Base-by-base conservation (phyloP, 768 basidiomycete genomes). In the Royoungia palumana region DNA sequence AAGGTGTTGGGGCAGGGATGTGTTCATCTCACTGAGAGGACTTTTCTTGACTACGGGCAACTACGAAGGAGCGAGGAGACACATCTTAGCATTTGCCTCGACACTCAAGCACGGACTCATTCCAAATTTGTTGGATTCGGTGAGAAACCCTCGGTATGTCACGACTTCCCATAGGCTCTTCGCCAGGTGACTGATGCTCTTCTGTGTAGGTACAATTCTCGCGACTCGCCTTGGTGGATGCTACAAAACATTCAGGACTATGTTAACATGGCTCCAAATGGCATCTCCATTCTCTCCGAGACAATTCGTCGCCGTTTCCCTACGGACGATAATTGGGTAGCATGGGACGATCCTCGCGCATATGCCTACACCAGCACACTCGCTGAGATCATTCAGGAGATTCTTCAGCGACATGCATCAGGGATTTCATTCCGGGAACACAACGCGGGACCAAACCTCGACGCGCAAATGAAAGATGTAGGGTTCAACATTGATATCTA, bases 171-270 rank as follows among this genome's bases (percentile, higher is more conserved):
- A 5, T 19, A 42, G 40, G 14, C 22, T 25, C 14, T 30, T 7
- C 11, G 30, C 20, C 19, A 19, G 36, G 27, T 30, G 39, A 24
- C 14, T 21, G 24, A 19, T 41, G 13, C 53, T 21, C 6, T 6
- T 32, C 35, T 7, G 17, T 35, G 9, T 51, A 89, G 89, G 53
- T 94, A 93, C 69, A 98, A 98, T 68, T 98, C 92, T 5, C 85
- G 96, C 44, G 96, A 99, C 65, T 93, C 92, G 7, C 95, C 96
- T 5, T 98, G 94, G 95, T 98, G 94, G 92, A 95, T 98, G 89
- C 66, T 97, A 50, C 95, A 99, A 66, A 96, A 89, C 62, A 96
- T 99, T 46, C 96, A 98, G 61, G 94, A 98, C 66, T 98, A 97
- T 65, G 85, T 81, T 19, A 71, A 70, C 39, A 84, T 77, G 66